Conservation (phyloP, 495 filamentous ascomycete species). For the Lasiosphaeria miniovina region DNA sequence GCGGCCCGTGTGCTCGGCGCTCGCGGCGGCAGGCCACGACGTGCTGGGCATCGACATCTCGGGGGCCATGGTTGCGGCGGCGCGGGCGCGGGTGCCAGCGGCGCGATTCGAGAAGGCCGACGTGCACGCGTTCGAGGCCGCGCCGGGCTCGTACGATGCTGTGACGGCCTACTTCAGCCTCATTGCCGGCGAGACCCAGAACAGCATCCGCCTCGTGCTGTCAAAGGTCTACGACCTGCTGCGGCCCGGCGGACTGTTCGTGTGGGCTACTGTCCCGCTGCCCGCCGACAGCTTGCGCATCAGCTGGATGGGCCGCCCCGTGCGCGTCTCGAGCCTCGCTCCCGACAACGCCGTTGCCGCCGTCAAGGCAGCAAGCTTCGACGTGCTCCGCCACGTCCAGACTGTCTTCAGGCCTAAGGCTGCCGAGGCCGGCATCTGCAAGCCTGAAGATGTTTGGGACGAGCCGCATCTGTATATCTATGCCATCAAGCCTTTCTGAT, state of each 20-base stretch:
- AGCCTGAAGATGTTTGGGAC: constrained; percentile 20
- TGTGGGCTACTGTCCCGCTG: constrained; percentile 17
- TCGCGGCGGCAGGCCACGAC: constrained; percentile 31
- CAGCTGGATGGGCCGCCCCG: constrained; percentile 19
- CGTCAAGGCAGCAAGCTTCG: constrained; percentile 15
- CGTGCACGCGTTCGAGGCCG: constrained; percentile 27
- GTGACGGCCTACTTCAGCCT: constrained; percentile 21
- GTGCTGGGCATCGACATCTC: constrained; percentile 40
- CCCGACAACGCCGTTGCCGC: constrained; percentile 8
- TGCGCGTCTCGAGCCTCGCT: constrained; percentile 16
- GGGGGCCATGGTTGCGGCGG: constrained; percentile 31
- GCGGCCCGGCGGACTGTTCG: constrained; percentile 20
- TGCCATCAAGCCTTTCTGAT: constrained; percentile 14
- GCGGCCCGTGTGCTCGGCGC: constrained; percentile 30
- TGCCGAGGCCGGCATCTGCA: constrained; percentile 20
- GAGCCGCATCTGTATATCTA: constrained; percentile 26
- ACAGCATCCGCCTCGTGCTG: constrained; percentile 10
- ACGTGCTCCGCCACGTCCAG: constrained; percentile 11
- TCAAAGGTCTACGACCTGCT: constrained; percentile 8
- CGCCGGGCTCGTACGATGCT: constrained; percentile 11
- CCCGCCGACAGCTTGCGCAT: constrained; percentile 14
- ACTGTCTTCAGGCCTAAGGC: constrained; percentile 15
- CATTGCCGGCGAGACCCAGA: constrained; percentile 18
- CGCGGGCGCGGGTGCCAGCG: constrained; percentile 27
- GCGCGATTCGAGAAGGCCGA: constrained; percentile 32